Conservation (phyloP, 495 filamentous ascomycete genomes). For the Tuber melanosporum region DNA sequence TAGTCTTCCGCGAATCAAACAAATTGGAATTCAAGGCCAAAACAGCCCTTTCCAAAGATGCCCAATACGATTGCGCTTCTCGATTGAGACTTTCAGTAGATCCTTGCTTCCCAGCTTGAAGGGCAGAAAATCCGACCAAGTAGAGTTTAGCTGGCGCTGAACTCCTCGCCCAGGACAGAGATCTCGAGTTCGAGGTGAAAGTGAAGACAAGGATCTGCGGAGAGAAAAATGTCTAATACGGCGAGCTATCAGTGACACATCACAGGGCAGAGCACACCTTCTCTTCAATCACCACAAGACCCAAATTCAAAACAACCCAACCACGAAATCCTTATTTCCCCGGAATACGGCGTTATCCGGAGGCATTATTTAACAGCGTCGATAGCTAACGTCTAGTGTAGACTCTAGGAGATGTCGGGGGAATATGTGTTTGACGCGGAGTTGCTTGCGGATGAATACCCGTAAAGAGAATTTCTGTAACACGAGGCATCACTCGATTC, state of each 20-base stretch:
- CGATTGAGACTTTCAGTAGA: background rate
- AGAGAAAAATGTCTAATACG: background rate
- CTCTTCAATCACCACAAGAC: background rate
- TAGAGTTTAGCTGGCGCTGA: background rate
- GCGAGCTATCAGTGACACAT: background rate
- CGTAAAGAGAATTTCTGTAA: background rate
- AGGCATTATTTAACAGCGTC: background rate
- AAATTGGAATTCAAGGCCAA: background rate
- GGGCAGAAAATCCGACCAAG: background rate
- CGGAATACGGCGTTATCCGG: background rate
- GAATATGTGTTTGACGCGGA: background rate
- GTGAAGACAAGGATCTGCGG: background rate
- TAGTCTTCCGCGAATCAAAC: background rate
- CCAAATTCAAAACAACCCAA: background rate
- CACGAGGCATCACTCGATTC: constrained; percentile 1
- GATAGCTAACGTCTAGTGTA: background rate
- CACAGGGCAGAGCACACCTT: background rate
- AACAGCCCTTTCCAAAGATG: background rate
- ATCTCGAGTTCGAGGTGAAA: background rate
- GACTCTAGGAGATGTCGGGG: background rate
- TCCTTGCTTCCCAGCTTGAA: background rate
- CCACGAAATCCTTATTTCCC: background rate
- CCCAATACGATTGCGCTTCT: background rate
- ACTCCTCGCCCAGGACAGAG: background rate
- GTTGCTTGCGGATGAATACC: background rate